Conservation (phyloP, 1,284 basidiomycete species). For the Mixia osmundae region DNA sequence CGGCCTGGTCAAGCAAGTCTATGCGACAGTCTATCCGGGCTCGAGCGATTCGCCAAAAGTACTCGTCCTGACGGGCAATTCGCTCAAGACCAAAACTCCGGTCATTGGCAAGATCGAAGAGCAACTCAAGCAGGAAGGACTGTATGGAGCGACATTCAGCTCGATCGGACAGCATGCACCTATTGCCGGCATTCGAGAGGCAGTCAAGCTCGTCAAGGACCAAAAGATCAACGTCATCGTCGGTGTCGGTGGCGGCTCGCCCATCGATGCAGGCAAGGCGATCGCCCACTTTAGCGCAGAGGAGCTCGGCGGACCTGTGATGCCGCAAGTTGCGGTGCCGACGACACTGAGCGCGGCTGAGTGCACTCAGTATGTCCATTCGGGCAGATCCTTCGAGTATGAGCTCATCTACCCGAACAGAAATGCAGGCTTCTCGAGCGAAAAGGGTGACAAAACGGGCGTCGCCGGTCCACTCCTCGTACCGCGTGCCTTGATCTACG, state of each 20-base stretch:
- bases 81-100: constrained; percentile 27
- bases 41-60: too few species aligned
- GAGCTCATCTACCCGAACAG: too few species aligned
- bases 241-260: constrained; percentile 52
- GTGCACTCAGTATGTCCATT: constrained; percentile 30
- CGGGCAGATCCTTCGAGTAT: neutral
- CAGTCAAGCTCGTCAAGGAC: constrained; percentile 1
- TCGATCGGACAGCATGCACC: constrained; percentile 56
- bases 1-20: too few species aligned
- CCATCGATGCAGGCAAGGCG: constrained; percentile 47
- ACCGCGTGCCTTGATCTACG: constrained; percentile 37
- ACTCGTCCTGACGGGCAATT: constrained; percentile 51
- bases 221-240: constrained; percentile 35
- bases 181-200: constrained; percentile 40
- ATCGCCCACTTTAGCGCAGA: constrained; percentile 2
- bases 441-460: constrained; percentile 39
- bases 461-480: constrained; percentile 26
- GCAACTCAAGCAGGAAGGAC: constrained; percentile 30
- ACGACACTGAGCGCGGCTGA: constrained; percentile 63
- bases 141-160: constrained; percentile 41
- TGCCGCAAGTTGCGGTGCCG: constrained; percentile 37
- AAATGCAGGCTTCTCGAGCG: constrained; percentile 38
- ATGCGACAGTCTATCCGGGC: too few species aligned
- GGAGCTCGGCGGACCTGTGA: neutral
- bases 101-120: constrained; percentile 33